Conservation (phyloP, 495 filamentous ascomycete genomes). For the Aspergillus wentii region DNA sequence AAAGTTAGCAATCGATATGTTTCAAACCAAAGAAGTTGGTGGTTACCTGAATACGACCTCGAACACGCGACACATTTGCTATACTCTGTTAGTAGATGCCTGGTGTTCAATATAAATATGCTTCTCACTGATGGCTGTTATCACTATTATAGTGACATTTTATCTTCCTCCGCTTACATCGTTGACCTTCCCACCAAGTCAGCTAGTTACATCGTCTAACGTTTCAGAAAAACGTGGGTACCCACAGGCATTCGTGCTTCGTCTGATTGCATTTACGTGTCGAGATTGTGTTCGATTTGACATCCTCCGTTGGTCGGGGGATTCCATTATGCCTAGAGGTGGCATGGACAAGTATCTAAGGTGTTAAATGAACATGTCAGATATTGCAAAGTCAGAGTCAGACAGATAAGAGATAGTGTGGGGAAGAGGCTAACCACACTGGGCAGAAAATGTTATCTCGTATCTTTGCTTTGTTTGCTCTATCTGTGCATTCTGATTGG, state of each 20-base stretch:
- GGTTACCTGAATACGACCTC: conserved; percentile 2
- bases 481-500: neutral
- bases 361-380: no score
- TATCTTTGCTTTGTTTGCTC: neutral
- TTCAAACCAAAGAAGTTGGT: neutral
- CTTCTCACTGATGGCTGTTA: conserved; percentile 1
- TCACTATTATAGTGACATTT: conserved; percentile 10
- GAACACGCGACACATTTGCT: conserved; percentile 9
- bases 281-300: no score
- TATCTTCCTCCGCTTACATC: conserved; percentile 11
- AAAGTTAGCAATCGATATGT: neutral
- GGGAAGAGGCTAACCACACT: neutral
- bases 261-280: no score
- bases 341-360: no score
- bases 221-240: neutral
- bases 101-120: neutral
- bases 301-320: no score
- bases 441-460: neutral
- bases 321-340: neutral
- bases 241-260: conserved; percentile 12
- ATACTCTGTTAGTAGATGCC: conserved; percentile 1
- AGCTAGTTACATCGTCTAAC: neutral
- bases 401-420: neutral
- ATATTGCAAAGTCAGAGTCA: no score
- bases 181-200: conserved; percentile 2